phyloP scores from a whole-genome alignment of 768 basidiomycete genomes.

The Glaciozyma antarctica region DNA sequence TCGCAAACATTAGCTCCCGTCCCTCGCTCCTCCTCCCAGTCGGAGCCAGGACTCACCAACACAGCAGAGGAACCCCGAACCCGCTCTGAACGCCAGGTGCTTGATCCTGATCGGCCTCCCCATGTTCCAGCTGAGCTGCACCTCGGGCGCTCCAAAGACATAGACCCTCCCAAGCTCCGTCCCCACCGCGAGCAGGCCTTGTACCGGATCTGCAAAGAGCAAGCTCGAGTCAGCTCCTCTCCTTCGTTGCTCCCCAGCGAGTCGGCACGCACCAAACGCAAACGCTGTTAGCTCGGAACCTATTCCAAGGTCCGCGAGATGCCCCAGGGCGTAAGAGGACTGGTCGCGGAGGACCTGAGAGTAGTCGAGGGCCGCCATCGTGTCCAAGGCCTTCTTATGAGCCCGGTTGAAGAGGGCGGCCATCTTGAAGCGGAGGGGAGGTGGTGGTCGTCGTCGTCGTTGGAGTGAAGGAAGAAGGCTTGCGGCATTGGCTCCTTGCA shows the following conservation, averaged over 20 bases:
- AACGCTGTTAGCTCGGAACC: slow-evolving; percentile 22
- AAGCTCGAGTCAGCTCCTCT: not conserved
- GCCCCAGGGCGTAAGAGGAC: slow-evolving; percentile 11
- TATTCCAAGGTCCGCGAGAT: slow-evolving; percentile 13
- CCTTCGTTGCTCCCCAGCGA: too few relatives aligned
- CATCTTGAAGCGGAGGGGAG: too few relatives aligned
- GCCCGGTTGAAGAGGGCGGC: too few relatives aligned
- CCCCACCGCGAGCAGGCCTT: slow-evolving; percentile 45
- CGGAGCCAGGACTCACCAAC: slow-evolving; percentile 46
- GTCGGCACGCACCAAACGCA: slow-evolving; percentile 10
- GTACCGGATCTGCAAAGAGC: slow-evolving; percentile 39
- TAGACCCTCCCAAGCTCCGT: slow-evolving; percentile 56
- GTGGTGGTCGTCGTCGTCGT: too few relatives aligned
- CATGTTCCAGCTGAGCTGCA: slow-evolving; percentile 48
- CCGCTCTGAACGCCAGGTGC: slow-evolving; percentile 56
- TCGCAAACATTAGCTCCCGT: slow-evolving; percentile 40
- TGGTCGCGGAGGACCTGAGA: not conserved
- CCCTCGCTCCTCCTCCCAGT: slow-evolving; percentile 46
- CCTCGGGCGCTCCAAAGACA: slow-evolving; percentile 60
- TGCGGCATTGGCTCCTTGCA: too few relatives aligned
- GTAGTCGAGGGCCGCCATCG: slow-evolving; percentile 9
- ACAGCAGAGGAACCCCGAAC: slow-evolving; percentile 51
- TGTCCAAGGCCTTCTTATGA: not conserved
- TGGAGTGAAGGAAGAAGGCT: too few relatives aligned
- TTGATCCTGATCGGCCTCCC: slow-evolving; percentile 47